Evolutionary conservation across 78 protist species (phyloP).

Genomic region (Planoprotostelium fungivorum): DNA sequence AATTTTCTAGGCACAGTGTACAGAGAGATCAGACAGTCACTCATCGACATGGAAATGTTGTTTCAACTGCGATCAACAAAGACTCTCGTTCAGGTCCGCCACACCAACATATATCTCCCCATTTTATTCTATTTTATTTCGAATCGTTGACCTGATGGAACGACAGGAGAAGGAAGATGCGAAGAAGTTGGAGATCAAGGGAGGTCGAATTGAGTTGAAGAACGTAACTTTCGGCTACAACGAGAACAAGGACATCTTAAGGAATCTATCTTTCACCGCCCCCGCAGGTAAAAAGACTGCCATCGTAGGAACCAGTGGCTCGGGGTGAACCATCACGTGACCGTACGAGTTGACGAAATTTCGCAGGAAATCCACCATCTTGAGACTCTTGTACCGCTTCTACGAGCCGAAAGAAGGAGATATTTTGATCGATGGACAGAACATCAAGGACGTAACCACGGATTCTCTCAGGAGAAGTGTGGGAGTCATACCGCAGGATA

Average conservation of each 20-base stretch:
- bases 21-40: slow-evolving; percentile 77
- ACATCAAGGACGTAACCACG: slow-evolving; percentile 29
- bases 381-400: slow-evolving; percentile 77
- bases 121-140: no score
- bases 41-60: slow-evolving; percentile 78
- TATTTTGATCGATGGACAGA: slow-evolving; percentile 83
- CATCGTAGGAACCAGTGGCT: slow-evolving; percentile 88
- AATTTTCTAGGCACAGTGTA: slow-evolving; percentile 87
- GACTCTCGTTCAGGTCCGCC: background rate
- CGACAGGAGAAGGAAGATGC: slow-evolving; percentile 21
- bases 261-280: slow-evolving; percentile 52
- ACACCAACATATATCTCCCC: background rate
- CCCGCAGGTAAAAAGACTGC: slow-evolving; percentile 83
- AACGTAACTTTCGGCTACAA: slow-evolving; percentile 70
- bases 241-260: slow-evolving; percentile 24
- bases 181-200: slow-evolving; percentile 16
- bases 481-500: slow-evolving; percentile 88
- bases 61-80: slow-evolving; percentile 33
- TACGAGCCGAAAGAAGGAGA: slow-evolving; percentile 75
- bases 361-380: slow-evolving; percentile 77
- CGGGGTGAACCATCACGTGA: slow-evolving; percentile 42
- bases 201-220: slow-evolving; percentile 62
- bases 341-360: background rate
- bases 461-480: slow-evolving; percentile 51
- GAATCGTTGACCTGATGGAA: no score